Evolutionary conservation across 768 basidiomycete species (phyloP).

Genomic region (Neoboletus subvelutipes): DNA sequence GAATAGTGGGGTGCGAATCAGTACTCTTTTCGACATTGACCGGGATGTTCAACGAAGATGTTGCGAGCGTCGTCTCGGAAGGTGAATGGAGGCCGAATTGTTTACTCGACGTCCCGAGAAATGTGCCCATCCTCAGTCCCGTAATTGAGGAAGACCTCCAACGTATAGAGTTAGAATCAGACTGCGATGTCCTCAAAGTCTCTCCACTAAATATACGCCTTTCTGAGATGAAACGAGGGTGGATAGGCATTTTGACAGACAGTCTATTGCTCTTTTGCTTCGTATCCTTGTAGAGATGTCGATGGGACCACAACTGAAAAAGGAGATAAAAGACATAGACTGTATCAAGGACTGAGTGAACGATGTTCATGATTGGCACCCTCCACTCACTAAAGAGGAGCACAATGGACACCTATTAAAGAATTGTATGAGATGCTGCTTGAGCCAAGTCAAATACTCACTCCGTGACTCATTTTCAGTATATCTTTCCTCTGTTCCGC

Average conservation of each 20-base stretch:
- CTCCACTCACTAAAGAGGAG: constrained; percentile 47
- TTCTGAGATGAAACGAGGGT: constrained; percentile 28
- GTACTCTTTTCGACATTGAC: constrained; percentile 8
- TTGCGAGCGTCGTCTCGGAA: constrained; percentile 29
- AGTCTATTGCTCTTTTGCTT: constrained; percentile 45
- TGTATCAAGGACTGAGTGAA: constrained; percentile 20
- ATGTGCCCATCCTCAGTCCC: constrained; percentile 12
- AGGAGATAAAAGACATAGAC: constrained; percentile 52
- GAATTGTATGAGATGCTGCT: not conserved
- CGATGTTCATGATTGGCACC: not conserved
- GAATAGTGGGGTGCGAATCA: constrained; percentile 20
- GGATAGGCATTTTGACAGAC: constrained; percentile 34
- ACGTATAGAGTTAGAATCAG: constrained; percentile 21
- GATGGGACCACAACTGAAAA: constrained; percentile 59
- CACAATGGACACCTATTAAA: constrained; percentile 47
- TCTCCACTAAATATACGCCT: constrained; percentile 29
- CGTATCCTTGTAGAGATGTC: constrained; percentile 48
- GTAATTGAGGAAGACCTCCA: constrained; percentile 14
- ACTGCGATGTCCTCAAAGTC: constrained; percentile 13
- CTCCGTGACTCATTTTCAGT: constrained; percentile 52
- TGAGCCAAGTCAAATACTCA: constrained; percentile 27
- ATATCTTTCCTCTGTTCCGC: constrained; percentile 41
- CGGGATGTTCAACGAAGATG: constrained; percentile 3
- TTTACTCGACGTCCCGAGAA: constrained; percentile 9
- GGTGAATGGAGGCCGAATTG: constrained; percentile 20